These are phyloP conservation scores for Dendrocalamus latiflorus DNA, from an alignment of 202 grass and related monocot genomes.

Conservation along the genomic window DNA sequence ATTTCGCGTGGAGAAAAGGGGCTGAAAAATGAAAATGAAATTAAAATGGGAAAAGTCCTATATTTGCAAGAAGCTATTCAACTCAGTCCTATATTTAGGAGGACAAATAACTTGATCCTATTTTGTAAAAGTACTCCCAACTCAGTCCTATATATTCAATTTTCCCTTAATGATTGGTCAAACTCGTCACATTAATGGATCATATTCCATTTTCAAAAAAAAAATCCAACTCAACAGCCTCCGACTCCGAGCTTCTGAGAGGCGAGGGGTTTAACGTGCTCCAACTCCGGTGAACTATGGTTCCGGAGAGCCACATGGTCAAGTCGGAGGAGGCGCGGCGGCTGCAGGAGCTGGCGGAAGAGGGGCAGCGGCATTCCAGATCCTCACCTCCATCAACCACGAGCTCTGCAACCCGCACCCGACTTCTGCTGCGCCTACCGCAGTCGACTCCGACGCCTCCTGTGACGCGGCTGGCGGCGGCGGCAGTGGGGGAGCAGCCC, in stretches of 20 bases:
- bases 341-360: slow-evolving; percentile 33
- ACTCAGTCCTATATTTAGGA: too few relatives aligned
- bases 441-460: not conserved
- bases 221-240: too few relatives aligned
- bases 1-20: too few relatives aligned
- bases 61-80: too few relatives aligned
- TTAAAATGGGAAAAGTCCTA: too few relatives aligned
- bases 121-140: too few relatives aligned
- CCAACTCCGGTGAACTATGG: not conserved
- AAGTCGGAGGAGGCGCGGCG: slow-evolving; percentile 21
- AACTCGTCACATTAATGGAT: too few relatives aligned
- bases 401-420: slow-evolving; percentile 45
- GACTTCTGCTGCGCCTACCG: not conserved
- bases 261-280: not conserved
- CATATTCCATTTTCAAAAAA: too few relatives aligned
- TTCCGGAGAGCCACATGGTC: not conserved
- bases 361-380: slow-evolving; percentile 56
- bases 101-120: too few relatives aligned
- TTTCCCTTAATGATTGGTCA: too few relatives aligned
- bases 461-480: not conserved
- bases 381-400: slow-evolving; percentile 60
- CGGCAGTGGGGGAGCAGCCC: not conserved
- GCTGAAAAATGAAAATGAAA: too few relatives aligned
- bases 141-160: too few relatives aligned
- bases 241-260: not conserved